Evolutionary conservation across 371 early-diverging fungal species (phyloP).

Genomic region (Lichtheimia corymbifera): DNA sequence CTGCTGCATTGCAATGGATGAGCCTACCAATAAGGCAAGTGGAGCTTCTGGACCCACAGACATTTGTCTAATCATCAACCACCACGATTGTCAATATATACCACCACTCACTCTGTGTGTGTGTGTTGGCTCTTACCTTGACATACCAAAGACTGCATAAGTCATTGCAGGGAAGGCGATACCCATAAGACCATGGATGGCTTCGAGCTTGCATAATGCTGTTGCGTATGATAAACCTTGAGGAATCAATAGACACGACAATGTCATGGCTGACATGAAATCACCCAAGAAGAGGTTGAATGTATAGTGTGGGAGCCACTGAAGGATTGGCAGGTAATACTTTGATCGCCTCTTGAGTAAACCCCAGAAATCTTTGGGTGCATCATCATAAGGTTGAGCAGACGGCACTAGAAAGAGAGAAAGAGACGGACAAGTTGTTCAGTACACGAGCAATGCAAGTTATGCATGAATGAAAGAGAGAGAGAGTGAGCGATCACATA

Average conservation of each 20-base stretch:
- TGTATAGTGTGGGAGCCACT: constrained; percentile 85
- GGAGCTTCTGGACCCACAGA: constrained; percentile 29
- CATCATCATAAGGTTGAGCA: constrained; percentile 12
- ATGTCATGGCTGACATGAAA: constrained; percentile 82
- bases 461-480: not conserved
- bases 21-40: constrained; percentile 23
- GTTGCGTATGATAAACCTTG: constrained; percentile 91
- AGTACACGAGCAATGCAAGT: too few relatives aligned
- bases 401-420: constrained; percentile 12
- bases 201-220: constrained; percentile 79
- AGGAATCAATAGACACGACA: constrained; percentile 86
- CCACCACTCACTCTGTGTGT: not conserved
- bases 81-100: too few relatives aligned
- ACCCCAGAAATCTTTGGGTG: constrained; percentile 41
- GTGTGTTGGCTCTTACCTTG: constrained; percentile 49
- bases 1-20: constrained; percentile 25
- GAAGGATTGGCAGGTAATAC: constrained; percentile 88
- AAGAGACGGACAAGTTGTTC: too few relatives aligned
- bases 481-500: constrained; percentile 9
- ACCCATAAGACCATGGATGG: constrained; percentile 87
- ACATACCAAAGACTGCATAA: constrained; percentile 89
- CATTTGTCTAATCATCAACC: constrained; percentile 64
- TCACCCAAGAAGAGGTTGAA: constrained; percentile 57
- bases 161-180: constrained; percentile 80
- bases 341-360: constrained; percentile 60